phyloP scores from a whole-genome alignment of 768 basidiomycete genomes.

The Pulveroboletus sp. region DNA sequence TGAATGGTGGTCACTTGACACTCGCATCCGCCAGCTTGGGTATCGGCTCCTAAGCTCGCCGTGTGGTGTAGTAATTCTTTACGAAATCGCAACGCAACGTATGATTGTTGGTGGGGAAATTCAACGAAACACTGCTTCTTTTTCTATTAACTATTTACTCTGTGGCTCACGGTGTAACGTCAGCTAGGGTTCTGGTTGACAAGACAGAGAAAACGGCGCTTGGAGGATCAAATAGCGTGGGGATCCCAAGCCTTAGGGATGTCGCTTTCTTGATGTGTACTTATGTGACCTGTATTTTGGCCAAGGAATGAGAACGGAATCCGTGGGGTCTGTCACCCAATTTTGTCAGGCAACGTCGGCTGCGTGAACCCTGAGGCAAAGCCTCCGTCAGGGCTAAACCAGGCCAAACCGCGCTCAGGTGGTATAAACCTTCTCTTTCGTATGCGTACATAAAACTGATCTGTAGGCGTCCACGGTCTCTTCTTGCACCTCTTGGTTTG shows the following conservation, averaged over 20 bases:
- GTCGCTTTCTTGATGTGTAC: not conserved
- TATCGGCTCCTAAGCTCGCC: constrained; percentile 6
- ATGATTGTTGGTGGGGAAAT: constrained; percentile 6
- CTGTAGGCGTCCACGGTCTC: constrained; percentile 2
- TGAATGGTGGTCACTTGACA: not conserved
- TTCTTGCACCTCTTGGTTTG: constrained; percentile 2
- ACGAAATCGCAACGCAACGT: constrained; percentile 3
- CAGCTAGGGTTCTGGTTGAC: constrained; percentile 5
- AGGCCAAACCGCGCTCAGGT: constrained; percentile 3
- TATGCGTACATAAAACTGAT: constrained; percentile 20
- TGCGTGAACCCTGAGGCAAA: constrained; percentile 16
- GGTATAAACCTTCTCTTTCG: constrained; percentile 6
- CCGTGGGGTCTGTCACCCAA: not conserved
- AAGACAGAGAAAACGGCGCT: not conserved
- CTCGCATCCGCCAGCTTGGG: not conserved
- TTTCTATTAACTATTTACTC: constrained; percentile 6
- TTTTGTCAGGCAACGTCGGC: constrained; percentile 22
- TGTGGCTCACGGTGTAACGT: constrained; percentile 16
- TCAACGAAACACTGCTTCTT: constrained; percentile 7
- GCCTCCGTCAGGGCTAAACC: constrained; percentile 15
- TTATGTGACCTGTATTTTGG: no score
- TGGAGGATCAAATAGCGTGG: not conserved
- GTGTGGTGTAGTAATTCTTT: constrained; percentile 16
- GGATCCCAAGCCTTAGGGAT: not conserved
- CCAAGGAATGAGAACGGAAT: not conserved